phyloP scores from a whole-genome alignment of 2,329 filamentous ascomycete genomes.

The Pseudocercospora musae region DNA sequence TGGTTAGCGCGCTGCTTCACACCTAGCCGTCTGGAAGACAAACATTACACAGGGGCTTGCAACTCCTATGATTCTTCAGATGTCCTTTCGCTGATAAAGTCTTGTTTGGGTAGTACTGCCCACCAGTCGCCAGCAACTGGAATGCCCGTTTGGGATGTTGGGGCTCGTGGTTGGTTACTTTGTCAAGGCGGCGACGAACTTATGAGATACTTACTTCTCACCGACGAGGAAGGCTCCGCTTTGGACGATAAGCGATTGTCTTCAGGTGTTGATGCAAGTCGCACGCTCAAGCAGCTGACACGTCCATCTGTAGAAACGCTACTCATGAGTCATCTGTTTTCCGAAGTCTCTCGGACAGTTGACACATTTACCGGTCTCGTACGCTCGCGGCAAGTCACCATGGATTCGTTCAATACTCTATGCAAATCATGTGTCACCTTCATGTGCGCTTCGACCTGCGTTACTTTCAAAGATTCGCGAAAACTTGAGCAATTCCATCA shows the following conservation, averaged over 20 bases:
- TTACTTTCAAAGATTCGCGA: conserved; percentile 28
- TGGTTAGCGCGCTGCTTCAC: conserved; percentile 85
- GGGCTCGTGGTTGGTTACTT: conserved; percentile 46
- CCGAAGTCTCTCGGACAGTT: conserved; percentile 24
- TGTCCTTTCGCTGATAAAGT: conserved; percentile 65
- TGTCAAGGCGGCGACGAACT: conserved; percentile 42
- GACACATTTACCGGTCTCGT: conserved; percentile 7
- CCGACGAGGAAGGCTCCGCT: conserved; percentile 6
- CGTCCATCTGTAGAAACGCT: conserved; percentile 20
- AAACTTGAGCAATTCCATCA: conserved; percentile 30
- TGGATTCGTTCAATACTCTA: conserved; percentile 24
- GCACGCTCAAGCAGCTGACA: conserved; percentile 1
- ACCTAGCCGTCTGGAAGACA: conserved; percentile 61
- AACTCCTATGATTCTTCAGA: conserved; percentile 63
- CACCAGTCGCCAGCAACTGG: conserved; percentile 23
- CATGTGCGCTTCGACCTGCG: conserved; percentile 32
- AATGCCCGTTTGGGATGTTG: conserved; percentile 39
- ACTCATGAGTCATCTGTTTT: conserved; percentile 23
- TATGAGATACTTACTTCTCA: conserved; percentile 50
- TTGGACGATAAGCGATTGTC: conserved; percentile 5
- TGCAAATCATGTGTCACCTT: conserved; percentile 22
- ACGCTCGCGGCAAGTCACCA: conserved; percentile 9
- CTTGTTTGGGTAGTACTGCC: conserved; percentile 59
- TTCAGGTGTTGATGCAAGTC: neutral
- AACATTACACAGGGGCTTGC: conserved; percentile 62